These are phyloP conservation scores for Brassica hybrid DNA, from an alignment of 441 rosid genomes.

Conservation along the genomic window DNA sequence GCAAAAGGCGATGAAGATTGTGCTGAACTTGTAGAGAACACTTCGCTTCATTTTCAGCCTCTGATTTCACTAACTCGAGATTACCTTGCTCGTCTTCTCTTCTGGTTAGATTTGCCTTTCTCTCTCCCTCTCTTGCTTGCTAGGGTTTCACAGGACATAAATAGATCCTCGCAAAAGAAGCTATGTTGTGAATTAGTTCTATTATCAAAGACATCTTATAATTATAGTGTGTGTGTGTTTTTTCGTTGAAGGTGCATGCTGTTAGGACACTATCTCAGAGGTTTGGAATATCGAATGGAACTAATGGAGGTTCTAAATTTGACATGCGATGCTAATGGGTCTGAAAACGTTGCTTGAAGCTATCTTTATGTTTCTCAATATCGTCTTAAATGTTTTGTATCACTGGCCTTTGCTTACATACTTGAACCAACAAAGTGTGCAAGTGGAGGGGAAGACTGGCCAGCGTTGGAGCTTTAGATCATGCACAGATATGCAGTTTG, in stretches of 20 bases:
- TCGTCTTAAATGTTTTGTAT: conserved; percentile 1
- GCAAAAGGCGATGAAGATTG: conserved; percentile 61
- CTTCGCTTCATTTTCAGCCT: conserved; percentile 87
- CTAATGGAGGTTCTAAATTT: conserved; percentile 72
- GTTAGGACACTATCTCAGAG: conserved; percentile 89
- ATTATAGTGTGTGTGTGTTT: conserved; percentile 5
- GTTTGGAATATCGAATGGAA: conserved; percentile 84
- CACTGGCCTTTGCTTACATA: background rate
- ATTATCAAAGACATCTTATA: background rate
- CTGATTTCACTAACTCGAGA: conserved; percentile 77
- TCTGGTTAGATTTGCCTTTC: conserved; percentile 64
- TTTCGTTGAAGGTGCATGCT: conserved; percentile 76
- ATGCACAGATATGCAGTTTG: conserved; percentile 8
- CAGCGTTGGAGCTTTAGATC: conserved; percentile 5
- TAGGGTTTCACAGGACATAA: background rate
- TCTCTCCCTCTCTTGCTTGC: background rate
- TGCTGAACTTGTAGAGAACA: conserved; percentile 79
- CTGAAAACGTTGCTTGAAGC: conserved; percentile 58
- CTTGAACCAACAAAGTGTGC: background rate
- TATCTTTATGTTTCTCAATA: background rate
- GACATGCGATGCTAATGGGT: conserved; percentile 51
- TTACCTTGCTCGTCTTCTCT: conserved; percentile 91
- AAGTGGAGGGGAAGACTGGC: background rate
- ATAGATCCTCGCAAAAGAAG: background rate
- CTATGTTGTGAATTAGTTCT: background rate